Base-by-base conservation (phyloP, 208 protist species). In the Leptomonas seymouri region DNA sequence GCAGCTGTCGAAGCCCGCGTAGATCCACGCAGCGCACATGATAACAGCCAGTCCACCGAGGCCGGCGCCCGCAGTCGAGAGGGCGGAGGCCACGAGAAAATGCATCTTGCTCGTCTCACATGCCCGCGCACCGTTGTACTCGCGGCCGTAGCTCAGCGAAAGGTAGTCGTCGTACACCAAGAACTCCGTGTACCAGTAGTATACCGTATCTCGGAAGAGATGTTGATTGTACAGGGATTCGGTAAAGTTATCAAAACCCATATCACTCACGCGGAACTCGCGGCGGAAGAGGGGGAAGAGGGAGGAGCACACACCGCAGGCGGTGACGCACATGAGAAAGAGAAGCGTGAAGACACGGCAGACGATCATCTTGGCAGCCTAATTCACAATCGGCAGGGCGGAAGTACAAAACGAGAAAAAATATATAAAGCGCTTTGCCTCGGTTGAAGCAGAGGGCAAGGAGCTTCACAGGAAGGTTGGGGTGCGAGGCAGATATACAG, bases 101-200 rank as follows among this genome's bases (percentile, higher is more conserved):
- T 57, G 57, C 30, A 56, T 49, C 34, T 39, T 41, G 66, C 46
- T 30, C 14, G 54, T 63, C 20, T 42, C 41, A 21, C 66, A 71
- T 8, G 7, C 16, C 8, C 66, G 66, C 4, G 30, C 66, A 25
- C 30, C 57, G 56, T 71, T 71, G 46, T 61, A 63, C 1, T 20
- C 8, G 21, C 66, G 66, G 4, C 3, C 18, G 30, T 54, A 56
- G 23, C 6, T 44, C 9, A 63, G 30, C 2, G 28, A 9, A 12
- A 30, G 39, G 21, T 50, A 49, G 30, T 1, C 7, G 6, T 31
- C 56, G 3, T 30, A 5, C 2, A 25, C 28, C 6, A 30, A 50
- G 9, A 8, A 21, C 45, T 71, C 55, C n/a, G n/a, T 28, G 66
- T 71, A 71, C 66, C 66, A 71, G 66, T 64, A 71, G 56, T 71